Evolutionary conservation across 2,329 filamentous ascomycete species (phyloP), one percentile per base, ranked within the genome.

Genomic region (Pyricularia sp.): DNA sequence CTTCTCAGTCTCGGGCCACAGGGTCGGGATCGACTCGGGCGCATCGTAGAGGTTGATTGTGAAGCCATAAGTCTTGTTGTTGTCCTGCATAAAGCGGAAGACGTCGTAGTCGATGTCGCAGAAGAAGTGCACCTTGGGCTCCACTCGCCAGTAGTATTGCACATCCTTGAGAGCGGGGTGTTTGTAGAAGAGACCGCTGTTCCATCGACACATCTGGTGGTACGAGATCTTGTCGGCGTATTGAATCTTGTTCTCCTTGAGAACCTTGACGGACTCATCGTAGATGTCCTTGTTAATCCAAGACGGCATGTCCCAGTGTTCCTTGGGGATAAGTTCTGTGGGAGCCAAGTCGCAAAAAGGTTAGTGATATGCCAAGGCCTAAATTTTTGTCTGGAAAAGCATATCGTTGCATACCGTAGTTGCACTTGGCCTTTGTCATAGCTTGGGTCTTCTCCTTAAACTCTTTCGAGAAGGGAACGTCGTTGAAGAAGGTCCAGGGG

Each of bases 151-250:
- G 84, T 99, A 99, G 84, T 92, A 99, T 73, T 93, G 92, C 72
- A 86, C 88, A 74, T 95, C 81, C 72, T 88, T 84, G 69, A 99
- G 86, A 0, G 93, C 94, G 0, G 93, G 93, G 79, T 99, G 95
- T 77, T 95, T 93, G 84, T 97, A 97, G 84, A 99, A 99, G 79
- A 98, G 85, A 76, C 95, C 95, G 76, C 92, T 96, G 82, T 99
- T 99, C 95, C 95, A 99, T 69, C 95, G 90, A 78, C 95, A 99
- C 95, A 99, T 99, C 78, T 98, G 92, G 80, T 98, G 94, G 81
- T 99, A 99, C 66, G 93, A 97, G 68, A 92, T 81, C 84, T 92
- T 92, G 74, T 89, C 86, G 75, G 92, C 92, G 78, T 99, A 99
- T 78, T 98, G 94, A 63, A 99, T 93, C 11, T 91, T 86, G 75